These are phyloP conservation scores for Phellopilus nigrolimitatus DNA, from an alignment of 1,284 basidiomycete species.

Conservation along the genomic window DNA sequence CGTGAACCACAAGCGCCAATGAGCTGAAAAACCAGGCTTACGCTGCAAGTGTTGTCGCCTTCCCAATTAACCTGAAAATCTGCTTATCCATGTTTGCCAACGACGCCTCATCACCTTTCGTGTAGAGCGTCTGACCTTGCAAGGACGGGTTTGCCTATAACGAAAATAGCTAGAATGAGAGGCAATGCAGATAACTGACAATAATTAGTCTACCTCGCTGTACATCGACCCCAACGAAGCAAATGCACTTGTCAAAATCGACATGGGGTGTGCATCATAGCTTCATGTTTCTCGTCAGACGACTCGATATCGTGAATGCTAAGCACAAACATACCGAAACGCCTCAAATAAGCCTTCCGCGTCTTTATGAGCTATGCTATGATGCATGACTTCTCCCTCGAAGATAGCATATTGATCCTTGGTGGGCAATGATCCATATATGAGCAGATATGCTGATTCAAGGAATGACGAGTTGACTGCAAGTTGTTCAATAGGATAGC, in stretches of 20 bases:
- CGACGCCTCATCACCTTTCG: constrained; percentile 58
- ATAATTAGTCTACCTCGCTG: constrained; percentile 73
- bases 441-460: constrained; percentile 80
- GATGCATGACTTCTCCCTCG: constrained; percentile 72
- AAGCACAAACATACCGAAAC: constrained; percentile 51
- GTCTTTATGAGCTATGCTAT: constrained; percentile 73
- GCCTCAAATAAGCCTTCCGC: constrained; percentile 76
- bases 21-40: constrained; percentile 32
- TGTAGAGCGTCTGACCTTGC: constrained; percentile 74
- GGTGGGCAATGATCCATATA: constrained; percentile 81
- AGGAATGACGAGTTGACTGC: constrained; percentile 74
- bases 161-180: not conserved
- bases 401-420: constrained; percentile 56
- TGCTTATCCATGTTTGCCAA: constrained; percentile 84
- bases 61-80: constrained; percentile 82
- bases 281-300: constrained; percentile 31
- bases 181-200: constrained; percentile 55
- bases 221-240: constrained; percentile 85
- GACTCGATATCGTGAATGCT: not conserved
- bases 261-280: constrained; percentile 87
- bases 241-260: constrained; percentile 80
- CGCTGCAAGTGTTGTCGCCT: constrained; percentile 83
- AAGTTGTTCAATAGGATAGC: constrained; percentile 90
- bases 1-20: constrained; percentile 6
- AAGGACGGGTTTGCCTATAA: constrained; percentile 22